phyloP scores from a whole-genome alignment of 2,329 filamentous ascomycete genomes.

The Epichloe amarillans region DNA sequence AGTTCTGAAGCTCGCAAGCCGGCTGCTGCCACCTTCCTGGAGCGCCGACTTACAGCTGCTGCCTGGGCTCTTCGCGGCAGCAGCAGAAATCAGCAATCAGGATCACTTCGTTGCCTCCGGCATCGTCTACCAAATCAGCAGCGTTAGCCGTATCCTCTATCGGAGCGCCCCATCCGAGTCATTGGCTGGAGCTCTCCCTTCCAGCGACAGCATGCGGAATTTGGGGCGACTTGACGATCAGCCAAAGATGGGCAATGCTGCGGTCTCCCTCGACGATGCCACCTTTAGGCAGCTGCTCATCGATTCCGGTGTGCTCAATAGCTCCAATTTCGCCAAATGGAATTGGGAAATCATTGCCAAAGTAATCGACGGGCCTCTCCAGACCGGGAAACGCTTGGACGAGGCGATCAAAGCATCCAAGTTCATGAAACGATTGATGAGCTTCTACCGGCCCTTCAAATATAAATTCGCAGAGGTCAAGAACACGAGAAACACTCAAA shows the following conservation, averaged over 20 bases:
- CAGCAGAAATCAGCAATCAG: conserved; percentile 57
- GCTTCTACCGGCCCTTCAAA: conserved; percentile 95
- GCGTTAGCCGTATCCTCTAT: conserved; percentile 85
- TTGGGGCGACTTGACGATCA: conserved; percentile 42
- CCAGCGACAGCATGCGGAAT: conserved; percentile 32
- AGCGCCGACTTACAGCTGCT: conserved; percentile 78
- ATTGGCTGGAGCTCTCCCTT: conserved; percentile 26
- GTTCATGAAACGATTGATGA: conserved; percentile 87
- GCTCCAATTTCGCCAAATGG: conserved; percentile 89
- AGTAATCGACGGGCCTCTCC: conserved; percentile 83
- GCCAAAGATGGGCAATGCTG: conserved; percentile 32
- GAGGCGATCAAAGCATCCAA: conserved; percentile 92
- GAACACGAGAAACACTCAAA: conserved; percentile 85
- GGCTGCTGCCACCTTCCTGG: conserved; percentile 68
- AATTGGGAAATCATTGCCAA: conserved; percentile 89
- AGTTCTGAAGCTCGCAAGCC: conserved; percentile 77
- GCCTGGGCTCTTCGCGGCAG: conserved; percentile 69
- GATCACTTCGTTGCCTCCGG: conserved; percentile 70
- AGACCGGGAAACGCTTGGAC: conserved; percentile 81
- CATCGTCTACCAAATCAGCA: conserved; percentile 96
- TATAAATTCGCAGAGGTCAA: conserved; percentile 83
- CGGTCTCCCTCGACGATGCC: conserved; percentile 39
- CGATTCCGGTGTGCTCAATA: conserved; percentile 76
- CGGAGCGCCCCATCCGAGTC: conserved; percentile 49
- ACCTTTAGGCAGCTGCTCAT: conserved; percentile 52